Base-by-base conservation (phyloP, 2,329 filamentous ascomycete species). In the Beauveria varroae region DNA sequence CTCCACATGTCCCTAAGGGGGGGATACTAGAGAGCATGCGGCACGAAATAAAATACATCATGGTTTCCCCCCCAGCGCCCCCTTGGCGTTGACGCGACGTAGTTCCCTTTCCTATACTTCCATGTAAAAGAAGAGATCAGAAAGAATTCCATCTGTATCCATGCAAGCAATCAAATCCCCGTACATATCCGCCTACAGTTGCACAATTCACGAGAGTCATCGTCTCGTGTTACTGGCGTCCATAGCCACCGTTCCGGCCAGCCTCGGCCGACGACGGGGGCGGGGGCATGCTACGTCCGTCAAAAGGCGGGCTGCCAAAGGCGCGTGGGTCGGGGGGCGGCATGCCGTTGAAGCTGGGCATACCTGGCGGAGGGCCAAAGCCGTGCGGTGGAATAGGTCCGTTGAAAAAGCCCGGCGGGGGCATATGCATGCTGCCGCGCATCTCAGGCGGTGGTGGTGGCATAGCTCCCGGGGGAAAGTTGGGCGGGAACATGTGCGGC, bases 401-500 rank as follows among this genome's bases (percentile, higher is more conserved):
- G 24, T 74, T 77, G 64, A 79, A 84, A 68, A 85, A 84, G 12
- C 82, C 82, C 1, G 84, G 85, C 5, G 85, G 85, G 28, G 83
- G 83, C 44, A 76, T 78, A 63, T 75, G 75, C 75, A 84, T 79
- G 69, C 75, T 81, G n/a, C 83, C 79, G 18, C 79, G 80, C 63
- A 79, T 78, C 18, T 75, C 80, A 40, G 72, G 74, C 72, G 72
- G 75, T 34, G 82, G 80, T 14, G 78, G 78, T 8, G 75, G 75
- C 69, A 80, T 76, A 22, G 72, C 74, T 26, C 74, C 75, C 6
- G 78, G 79, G 16, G 82, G 80, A 64, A 86, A 87, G 69, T 81
- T 85, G n/a, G 83, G 82, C 22, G 82, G 82, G 67, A 83, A 86
- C 77, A 85, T 85, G 64, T 79, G 81, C 57, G 80, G 81, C 71